A percentile compares a stretch with the other conserved stretches of the same genome.
Conservation (phyloP, 495 filamentous ascomycete genomes). For the Podospora fimiseda region DNA sequence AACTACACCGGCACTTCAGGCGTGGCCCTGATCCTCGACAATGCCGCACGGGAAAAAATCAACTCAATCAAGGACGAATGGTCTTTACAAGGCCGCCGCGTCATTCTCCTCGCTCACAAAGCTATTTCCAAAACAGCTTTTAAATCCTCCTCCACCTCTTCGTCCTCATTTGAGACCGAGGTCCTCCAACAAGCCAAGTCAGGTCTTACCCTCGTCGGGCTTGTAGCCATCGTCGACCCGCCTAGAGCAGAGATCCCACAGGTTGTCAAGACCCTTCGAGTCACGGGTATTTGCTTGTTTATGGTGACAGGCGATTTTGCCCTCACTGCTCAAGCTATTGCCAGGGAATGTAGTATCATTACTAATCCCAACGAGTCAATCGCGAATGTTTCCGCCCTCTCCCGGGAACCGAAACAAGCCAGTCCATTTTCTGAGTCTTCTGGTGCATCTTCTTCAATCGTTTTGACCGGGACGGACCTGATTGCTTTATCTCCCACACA, state of each 20-base stretch:
- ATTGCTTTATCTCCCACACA: constrained; percentile 63
- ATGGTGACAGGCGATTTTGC: constrained; percentile 86
- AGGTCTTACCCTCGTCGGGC: constrained; percentile 54
- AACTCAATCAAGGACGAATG: constrained; percentile 53
- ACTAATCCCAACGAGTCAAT: not conserved
- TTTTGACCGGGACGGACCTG: constrained; percentile 76
- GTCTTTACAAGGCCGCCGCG: constrained; percentile 58
- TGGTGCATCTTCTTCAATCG: too few species aligned
- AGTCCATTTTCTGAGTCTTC: too few species aligned
- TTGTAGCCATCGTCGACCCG: constrained; percentile 81
- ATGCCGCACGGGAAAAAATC: constrained; percentile 32
- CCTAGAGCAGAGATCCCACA: constrained; percentile 66
- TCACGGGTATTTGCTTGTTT: constrained; percentile 66
- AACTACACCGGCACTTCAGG: constrained; percentile 45
- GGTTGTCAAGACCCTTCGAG: constrained; percentile 63
- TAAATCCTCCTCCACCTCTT: constrained; percentile 25
- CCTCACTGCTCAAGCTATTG: constrained; percentile 71
- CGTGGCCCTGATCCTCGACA: constrained; percentile 36
- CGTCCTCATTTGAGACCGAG: constrained; percentile 47
- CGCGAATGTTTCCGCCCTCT: too few species aligned
- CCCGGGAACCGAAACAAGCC: too few species aligned
- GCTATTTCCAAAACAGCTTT: constrained; percentile 34
- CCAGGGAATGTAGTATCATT: constrained; percentile 66
- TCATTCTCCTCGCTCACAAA: constrained; percentile 60
- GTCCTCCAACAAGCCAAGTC: constrained; percentile 40